Evolutionary conservation across 1,284 basidiomycete genomes (phyloP), one percentile per base, ranked within the genome.

Genomic region (Pseudozyma sp.): DNA sequence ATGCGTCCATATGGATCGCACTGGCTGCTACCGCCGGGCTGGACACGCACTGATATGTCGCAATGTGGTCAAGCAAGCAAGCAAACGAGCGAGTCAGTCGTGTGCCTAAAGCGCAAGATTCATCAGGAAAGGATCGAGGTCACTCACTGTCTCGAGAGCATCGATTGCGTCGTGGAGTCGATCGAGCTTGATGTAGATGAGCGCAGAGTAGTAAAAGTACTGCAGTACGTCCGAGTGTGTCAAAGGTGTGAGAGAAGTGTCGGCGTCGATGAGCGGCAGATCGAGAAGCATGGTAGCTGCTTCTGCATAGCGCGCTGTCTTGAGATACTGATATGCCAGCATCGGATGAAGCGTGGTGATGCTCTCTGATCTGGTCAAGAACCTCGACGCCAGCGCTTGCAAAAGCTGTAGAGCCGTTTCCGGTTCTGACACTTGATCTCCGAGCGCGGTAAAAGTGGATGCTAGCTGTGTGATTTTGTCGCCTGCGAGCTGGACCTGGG

Each of bases 1-100:
- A 87, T 0, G 93, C 93, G 77, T 94, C 93, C 75, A 93, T 84
- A 81, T 95, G 93, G 7, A 94, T 87, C 4, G 90, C 89, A 1
- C 89, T 88, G 0, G 90, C 88, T 1, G 86, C 87, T 1, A 88
- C 86, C 0, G 90, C 89, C 0, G 93, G 93, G 45, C 90, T 89
- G 37, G 89, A 89, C 35, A 91, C 89, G 67, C 90, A 81, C 81
- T 85, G 59, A 24, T 24, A 19, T 29, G 17, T 29, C 2, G 13
- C 59, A 16, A 24, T 24, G 24, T 24, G 24, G 24, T 24, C 19
- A 9, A 5, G 44, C 44, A 45, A 14, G 24, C 24, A 24, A 30
- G 31, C 33, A 16, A 29, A 37, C 17, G 48, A 19, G 45, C 10
- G 19, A 37, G 4, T 19, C 45, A 13, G 2, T 31, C 24, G 24